These are phyloP conservation scores for Hypoxylon sp. DNA, from an alignment of 2,329 filamentous ascomycete species.

Conservation along the genomic window DNA sequence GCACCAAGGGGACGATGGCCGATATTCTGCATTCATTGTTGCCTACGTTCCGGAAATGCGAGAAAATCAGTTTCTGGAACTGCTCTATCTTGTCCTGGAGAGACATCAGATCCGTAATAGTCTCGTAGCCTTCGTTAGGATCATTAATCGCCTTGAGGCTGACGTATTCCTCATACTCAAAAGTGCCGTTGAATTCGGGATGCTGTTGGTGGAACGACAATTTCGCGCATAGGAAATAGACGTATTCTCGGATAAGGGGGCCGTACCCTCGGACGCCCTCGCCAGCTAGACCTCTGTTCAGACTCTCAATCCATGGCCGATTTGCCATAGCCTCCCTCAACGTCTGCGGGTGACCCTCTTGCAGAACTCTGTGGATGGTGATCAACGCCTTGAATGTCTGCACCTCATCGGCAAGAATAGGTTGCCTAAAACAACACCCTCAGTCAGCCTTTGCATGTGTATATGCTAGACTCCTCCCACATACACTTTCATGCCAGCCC, in stretches of 20 bases:
- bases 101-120: conserved; percentile 95
- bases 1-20: conserved; percentile 90
- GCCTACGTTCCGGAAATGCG: conserved; percentile 89
- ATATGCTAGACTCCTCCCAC: conserved; percentile 55
- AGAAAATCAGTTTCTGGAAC: conserved; percentile 98
- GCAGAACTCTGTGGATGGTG: conserved; percentile 96
- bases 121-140: conserved; percentile 97
- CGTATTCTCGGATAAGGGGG: conserved; percentile 95
- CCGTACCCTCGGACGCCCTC: conserved; percentile 92
- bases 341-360: conserved; percentile 92
- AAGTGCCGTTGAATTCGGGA: conserved; percentile 97
- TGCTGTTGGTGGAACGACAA: conserved; percentile 97
- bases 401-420: conserved; percentile 97
- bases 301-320: conserved; percentile 90
- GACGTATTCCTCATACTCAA: conserved; percentile 99
- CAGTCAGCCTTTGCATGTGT: conserved; percentile 37
- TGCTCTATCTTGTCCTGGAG: conserved; percentile 98
- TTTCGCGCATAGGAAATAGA: conserved; percentile 94
- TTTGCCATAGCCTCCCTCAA: conserved; percentile 91
- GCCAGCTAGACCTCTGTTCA: conserved; percentile 85
- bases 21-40: conserved; percentile 99
- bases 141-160: conserved; percentile 98
- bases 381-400: conserved; percentile 99
- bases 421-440: conserved; percentile 73
- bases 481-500: conserved; percentile 98